These are phyloP conservation scores for Cubamyces sp. DNA, from an alignment of 768 basidiomycete genomes.

Conservation along the genomic window DNA sequence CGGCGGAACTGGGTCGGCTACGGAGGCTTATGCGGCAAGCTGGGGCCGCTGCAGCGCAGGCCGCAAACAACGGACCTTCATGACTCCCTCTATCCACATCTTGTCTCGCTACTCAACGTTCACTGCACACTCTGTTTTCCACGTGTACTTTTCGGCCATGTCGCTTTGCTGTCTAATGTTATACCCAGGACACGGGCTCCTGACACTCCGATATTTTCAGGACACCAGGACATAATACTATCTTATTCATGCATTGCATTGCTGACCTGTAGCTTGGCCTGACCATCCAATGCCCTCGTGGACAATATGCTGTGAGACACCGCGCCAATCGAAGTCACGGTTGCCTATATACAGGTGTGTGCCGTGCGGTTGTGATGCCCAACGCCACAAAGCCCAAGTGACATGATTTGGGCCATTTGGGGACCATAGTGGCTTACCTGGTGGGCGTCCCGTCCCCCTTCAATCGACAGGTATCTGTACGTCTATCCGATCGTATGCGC, in stretches of 20 bases:
- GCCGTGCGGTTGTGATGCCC: too few relatives aligned
- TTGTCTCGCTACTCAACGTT: neutral
- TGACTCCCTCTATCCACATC: neutral
- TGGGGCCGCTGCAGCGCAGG: conserved; percentile 32
- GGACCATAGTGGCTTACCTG: too few relatives aligned
- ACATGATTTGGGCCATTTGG: too few relatives aligned
- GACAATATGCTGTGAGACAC: too few relatives aligned
- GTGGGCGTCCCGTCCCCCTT: too few relatives aligned
- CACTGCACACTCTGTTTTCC: neutral
- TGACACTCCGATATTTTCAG: conserved; percentile 10
- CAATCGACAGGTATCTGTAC: too few relatives aligned
- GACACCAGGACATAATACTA: conserved; percentile 13
- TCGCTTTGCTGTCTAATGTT: conserved; percentile 20
- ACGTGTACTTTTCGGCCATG: conserved; percentile 2
- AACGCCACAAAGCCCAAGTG: too few relatives aligned
- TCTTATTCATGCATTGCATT: neutral
- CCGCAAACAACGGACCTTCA: conserved; percentile 22
- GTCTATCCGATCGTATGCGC: too few relatives aligned
- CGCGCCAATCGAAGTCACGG: too few relatives aligned
- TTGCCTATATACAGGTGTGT: too few relatives aligned
- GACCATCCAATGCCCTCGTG: too few relatives aligned
- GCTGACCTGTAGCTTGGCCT: too few relatives aligned
- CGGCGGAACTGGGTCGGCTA: conserved; percentile 68
- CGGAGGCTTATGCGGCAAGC: conserved; percentile 73
- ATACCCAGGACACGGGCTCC: conserved; percentile 14